phyloP scores from a whole-genome alignment of 306 rosid species.

The Cucumis melo region DNA sequence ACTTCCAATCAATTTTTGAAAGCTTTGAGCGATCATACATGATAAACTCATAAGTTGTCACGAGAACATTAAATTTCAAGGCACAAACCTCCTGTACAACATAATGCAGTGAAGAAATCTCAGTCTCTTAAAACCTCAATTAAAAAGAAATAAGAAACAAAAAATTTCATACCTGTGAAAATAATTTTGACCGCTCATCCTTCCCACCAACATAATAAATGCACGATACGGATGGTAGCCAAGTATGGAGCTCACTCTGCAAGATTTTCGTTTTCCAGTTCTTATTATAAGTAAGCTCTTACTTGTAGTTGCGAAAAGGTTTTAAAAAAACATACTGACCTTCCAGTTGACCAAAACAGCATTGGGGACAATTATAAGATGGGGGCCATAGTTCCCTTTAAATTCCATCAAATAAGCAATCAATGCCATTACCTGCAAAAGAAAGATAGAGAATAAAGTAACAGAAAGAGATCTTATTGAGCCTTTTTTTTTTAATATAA shows the following conservation, averaged over 20 bases:
- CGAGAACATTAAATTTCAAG: conserved; percentile 92
- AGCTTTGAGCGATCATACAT: conserved; percentile 98
- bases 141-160: conserved; percentile 13
- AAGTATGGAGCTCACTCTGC: conserved; percentile 83
- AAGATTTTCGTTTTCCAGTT: conserved; percentile 16
- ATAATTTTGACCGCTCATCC: conserved; percentile 81
- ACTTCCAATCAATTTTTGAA: conserved; percentile 94
- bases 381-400: conserved; percentile 99
- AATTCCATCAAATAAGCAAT: conserved; percentile 97
- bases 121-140: conserved; percentile 5
- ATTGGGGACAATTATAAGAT: conserved; percentile 95
- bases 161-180: conserved; percentile 64
- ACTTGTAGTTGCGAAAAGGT: not conserved
- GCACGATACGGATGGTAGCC: conserved; percentile 96
- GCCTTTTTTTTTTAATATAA: not conserved
- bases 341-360: conserved; percentile 99
- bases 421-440: conserved; percentile 88
- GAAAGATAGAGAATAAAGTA: not conserved
- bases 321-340: conserved; percentile 24
- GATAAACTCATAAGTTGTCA: conserved; percentile 98
- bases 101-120: conserved; percentile 11
- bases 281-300: not conserved
- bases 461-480: not conserved
- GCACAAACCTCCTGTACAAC: conserved; percentile 72
- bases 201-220: conserved; percentile 89